A percentile compares a stretch with the other conserved stretches of the same genome.
phyloP scores from a whole-genome alignment of 1,284 basidiomycete species.

The Sporisorium sorghi region DNA sequence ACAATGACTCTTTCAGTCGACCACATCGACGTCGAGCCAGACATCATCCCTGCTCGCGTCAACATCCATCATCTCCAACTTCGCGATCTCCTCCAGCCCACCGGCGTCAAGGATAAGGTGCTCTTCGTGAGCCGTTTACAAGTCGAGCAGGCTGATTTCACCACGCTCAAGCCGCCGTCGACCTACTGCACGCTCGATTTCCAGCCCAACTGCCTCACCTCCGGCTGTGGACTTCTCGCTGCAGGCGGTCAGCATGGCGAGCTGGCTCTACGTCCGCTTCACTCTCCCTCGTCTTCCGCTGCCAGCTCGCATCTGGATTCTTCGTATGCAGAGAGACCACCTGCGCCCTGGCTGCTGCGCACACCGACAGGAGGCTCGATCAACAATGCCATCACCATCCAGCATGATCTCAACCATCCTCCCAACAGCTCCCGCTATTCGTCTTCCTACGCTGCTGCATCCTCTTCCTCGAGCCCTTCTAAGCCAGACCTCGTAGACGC shows the following conservation, averaged over 20 bases:
- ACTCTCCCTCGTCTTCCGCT: conserved; percentile 51
- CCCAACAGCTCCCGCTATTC: conserved; percentile 6
- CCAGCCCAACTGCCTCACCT: conserved; percentile 74
- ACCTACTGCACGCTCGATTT: conserved; percentile 79
- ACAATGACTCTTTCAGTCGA: conserved; percentile 32
- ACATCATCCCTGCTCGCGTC: conserved; percentile 50
- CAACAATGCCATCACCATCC: conserved; percentile 79
- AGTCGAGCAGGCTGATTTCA: conserved; percentile 55
- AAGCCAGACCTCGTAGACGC: conserved; percentile 28
- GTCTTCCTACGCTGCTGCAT: conserved; percentile 4
- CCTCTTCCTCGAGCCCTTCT: conserved; percentile 1
- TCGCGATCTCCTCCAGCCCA: conserved; percentile 53
- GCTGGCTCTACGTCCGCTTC: conserved; percentile 77
- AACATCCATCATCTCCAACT: conserved; percentile 59
- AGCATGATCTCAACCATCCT: conserved; percentile 36
- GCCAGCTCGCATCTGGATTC: conserved; percentile 16
- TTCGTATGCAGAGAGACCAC: conserved; percentile 30
- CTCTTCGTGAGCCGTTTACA: conserved; percentile 54
- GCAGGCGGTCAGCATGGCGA: conserved; percentile 85
- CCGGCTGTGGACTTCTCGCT: conserved; percentile 76
- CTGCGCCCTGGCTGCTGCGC: conserved; percentile 69
- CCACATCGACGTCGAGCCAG: conserved; percentile 30
- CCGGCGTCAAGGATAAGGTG: conserved; percentile 44
- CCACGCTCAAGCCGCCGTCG: conserved; percentile 68
- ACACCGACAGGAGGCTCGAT: conserved; percentile 77